Evolutionary conservation across 2,329 filamentous ascomycete genomes (phyloP), one percentile per base, ranked within the genome.

Genomic region (Tolypocladium sp.): DNA sequence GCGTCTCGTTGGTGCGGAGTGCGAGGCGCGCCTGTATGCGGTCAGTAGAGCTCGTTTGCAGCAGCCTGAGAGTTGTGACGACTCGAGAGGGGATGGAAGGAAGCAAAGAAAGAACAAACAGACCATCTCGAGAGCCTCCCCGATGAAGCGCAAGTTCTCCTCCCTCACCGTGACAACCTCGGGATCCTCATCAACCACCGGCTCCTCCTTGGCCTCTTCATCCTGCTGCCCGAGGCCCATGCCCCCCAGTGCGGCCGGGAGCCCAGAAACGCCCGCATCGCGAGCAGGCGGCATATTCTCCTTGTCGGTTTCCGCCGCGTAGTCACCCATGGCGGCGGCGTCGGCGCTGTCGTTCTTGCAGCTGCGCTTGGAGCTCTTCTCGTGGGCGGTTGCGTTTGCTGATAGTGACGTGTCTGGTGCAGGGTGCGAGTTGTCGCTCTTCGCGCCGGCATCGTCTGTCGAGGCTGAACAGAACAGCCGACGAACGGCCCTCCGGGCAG

Each of bases 91-190:
- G n/a, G 22, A 22, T 12, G 20, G 27, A 4, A 33, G 12, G 7
- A 20, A 25, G 58, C 1, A 58, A 57, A 20, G 13, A 53, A 25
- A 38, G 59, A 4, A 58, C 10, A 57, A 56, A 71, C 78, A 67
- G 77, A 93, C 90, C 91, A 96, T 95, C 65, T 86, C 82, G 65
- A 97, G 82, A 62, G 92, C 92, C 71, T 93, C 88, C 65, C 87
- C 84, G 85, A 95, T 96, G 75, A 92, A 96, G 51, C 70, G 72
- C 64, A 73, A 65, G 59, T 76, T 73, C 61, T 69, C 64, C 27
- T 69, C 71, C 54, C 70, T 65, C 60, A 73, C 71, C 22, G 68
- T 70, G 38, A 68, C 59, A 20, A 70, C 64, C 17, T 62, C 66
- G 6, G 71, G 71, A 49, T 73, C 69, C 35, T 66, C 58, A 7